Evolutionary conservation across 192 early-diverging fungal species (phyloP).

Genomic region (Kickxella alabastrina): DNA sequence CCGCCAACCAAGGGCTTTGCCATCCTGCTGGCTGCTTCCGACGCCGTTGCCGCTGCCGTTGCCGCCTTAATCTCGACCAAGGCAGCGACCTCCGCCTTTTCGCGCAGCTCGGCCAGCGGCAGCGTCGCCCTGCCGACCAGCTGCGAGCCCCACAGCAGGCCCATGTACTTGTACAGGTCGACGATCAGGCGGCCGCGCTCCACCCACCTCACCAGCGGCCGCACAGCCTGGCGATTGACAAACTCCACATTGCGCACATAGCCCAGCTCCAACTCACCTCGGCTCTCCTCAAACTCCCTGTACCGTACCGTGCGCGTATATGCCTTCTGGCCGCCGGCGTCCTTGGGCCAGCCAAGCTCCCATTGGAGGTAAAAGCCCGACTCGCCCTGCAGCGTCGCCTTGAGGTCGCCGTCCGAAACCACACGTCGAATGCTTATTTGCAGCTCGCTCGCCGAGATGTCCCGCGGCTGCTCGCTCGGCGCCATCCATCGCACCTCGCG

Average conservation of each 20-base stretch:
- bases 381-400: conserved; percentile 29
- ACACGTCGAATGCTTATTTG: conserved; percentile 32
- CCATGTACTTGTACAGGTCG: conserved; percentile 47
- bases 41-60: conserved; percentile 2
- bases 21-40: not conserved
- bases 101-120: conserved; percentile 40
- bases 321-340: conserved; percentile 22
- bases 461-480: conserved; percentile 37
- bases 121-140: conserved; percentile 37
- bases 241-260: conserved; percentile 28
- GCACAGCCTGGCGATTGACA: conserved; percentile 29
- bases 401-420: conserved; percentile 39
- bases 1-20: conserved; percentile 34
- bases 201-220: conserved; percentile 37
- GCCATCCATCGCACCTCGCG: conserved; percentile 30
- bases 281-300: conserved; percentile 32
- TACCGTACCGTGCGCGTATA: conserved; percentile 36
- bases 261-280: conserved; percentile 17
- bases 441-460: conserved; percentile 37
- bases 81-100: conserved; percentile 21
- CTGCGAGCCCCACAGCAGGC: conserved; percentile 46
- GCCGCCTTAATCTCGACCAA: conserved; percentile 27
- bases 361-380: conserved; percentile 43
- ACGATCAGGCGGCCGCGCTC: conserved; percentile 35
- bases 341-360: conserved; percentile 41